Percentiles rank a stretch among this genome's conserved stretches.
Evolutionary conservation across 768 basidiomycete species (phyloP).

Genomic region (Phlebiopsis flavidoalba): DNA sequence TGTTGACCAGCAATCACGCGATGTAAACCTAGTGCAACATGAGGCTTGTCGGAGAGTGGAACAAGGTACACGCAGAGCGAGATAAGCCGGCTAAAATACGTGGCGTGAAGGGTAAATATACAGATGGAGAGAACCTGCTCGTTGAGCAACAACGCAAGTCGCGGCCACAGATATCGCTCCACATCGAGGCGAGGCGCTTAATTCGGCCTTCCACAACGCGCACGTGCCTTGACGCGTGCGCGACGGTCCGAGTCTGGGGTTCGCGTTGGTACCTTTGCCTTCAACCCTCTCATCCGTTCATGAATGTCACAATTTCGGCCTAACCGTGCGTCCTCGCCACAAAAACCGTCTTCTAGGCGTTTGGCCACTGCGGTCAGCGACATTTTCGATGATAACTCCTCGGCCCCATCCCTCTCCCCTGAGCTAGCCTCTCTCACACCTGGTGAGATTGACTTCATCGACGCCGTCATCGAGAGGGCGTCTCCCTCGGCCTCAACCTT

Average conservation of each 20-base stretch:
- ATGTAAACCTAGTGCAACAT: too few relatives aligned
- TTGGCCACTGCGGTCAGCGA: constrained; percentile 4
- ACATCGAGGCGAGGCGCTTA: background rate
- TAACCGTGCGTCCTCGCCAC: constrained; percentile 28
- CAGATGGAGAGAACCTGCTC: background rate
- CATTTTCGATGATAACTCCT: constrained; percentile 18
- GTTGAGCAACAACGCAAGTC: background rate
- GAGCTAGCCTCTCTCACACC: constrained; percentile 27
- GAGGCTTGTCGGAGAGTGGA: too few relatives aligned
- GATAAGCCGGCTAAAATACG: too few relatives aligned
- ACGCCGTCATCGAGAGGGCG: constrained; percentile 68
- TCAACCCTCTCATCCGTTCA: background rate
- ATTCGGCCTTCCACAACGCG: background rate
- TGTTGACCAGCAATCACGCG: too few relatives aligned
- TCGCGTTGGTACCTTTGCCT: background rate
- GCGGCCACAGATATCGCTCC: background rate
- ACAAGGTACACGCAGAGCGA: too few relatives aligned
- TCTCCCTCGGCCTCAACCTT: constrained; percentile 69
- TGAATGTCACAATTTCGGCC: constrained; percentile 30
- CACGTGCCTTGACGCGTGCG: constrained; percentile 2
- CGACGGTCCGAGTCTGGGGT: background rate
- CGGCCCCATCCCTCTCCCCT: constrained; percentile 19
- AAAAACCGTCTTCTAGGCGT: constrained; percentile 11
- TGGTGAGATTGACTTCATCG: constrained; percentile 64
- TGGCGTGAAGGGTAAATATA: background rate